Evolutionary conservation across 331 rosid genomes (phyloP), one percentile per base, ranked within the genome.

Genomic region (Arachis monticola): DNA sequence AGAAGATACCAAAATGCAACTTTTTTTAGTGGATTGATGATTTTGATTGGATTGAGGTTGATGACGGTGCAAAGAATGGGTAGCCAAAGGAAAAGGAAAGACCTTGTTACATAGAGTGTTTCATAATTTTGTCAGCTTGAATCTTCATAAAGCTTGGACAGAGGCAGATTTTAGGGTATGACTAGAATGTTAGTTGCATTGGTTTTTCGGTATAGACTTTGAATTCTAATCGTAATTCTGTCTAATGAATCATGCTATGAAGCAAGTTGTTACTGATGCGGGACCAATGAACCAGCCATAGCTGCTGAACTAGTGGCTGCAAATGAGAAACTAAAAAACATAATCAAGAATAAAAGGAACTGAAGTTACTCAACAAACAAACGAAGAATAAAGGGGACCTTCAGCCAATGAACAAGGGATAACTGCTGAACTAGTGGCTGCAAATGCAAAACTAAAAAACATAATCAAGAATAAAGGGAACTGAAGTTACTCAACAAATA

Each of bases 131-230:
- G 93, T 94, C 97, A n/a, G 97, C 98, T 44, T 94, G 98, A 96
- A 94, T 87, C 97, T 93, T 72, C 98, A 91, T 87, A 93, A 89
- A 83, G 93, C 84, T 55, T 93, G 98, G 97, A 93, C 98, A 48
- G 97, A 94, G 83, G 97, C 97, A 65, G 93, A 91, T 56, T 70
- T 94, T 27, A 85, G 82, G 91, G 98, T 93, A 74, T 76, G 83
- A 74, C 14, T 41, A 59, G 68, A 56, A 14, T 63, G 55, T 22
- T 55, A 47, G 75, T 68, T 47, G 10, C 30, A 14, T 57, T 38
- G 51, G 60, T 76, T 72, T 72, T 76, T 44, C 22, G 3, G 12
- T 38, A 32, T 50, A 60, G 53, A 12, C 27, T 22, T 22, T 22
- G 27, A 22, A 22, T 14, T 53, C 8, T 1, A 11, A 58, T 11